phyloP scores from a whole-genome alignment of 176 grass and related monocot genomes.

The Urochloa ruziziensis region DNA sequence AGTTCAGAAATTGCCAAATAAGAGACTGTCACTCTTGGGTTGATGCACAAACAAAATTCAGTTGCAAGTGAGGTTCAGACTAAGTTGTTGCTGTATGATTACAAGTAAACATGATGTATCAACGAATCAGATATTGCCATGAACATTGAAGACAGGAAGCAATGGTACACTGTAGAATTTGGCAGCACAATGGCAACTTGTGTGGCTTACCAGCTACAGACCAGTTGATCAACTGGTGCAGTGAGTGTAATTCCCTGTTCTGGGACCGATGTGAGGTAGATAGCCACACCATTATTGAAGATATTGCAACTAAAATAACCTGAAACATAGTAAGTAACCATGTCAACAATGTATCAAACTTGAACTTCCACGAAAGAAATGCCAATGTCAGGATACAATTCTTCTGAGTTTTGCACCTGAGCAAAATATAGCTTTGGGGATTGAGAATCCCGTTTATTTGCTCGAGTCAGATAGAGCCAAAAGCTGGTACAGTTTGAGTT shows the following conservation, averaged over 20 bases:
- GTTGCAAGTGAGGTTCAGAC: background rate
- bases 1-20: background rate
- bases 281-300: conserved; percentile 87
- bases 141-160: background rate
- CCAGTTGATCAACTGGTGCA: conserved; percentile 94
- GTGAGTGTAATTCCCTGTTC: conserved; percentile 68
- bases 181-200: conserved; percentile 12
- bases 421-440: conserved; percentile 60
- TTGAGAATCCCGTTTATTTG: conserved; percentile 43
- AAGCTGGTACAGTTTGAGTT: conserved; percentile 57
- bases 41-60: background rate
- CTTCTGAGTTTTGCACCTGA: conserved; percentile 54
- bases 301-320: conserved; percentile 72
- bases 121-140: conserved; percentile 8
- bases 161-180: conserved; percentile 12
- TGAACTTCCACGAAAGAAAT: conserved; percentile 26
- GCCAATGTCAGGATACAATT: background rate
- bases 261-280: conserved; percentile 79
- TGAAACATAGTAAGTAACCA: conserved; percentile 34
- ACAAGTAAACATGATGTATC: background rate
- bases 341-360: conserved; percentile 17
- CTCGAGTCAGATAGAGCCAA: conserved; percentile 65
- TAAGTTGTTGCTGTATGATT: background rate
- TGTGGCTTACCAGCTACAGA: conserved; percentile 56
- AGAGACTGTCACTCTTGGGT: background rate